Percentiles rank a stretch among this genome's conserved stretches.
Evolutionary conservation across 768 basidiomycete species (phyloP).

Genomic region (Cantharellus anzutake): DNA sequence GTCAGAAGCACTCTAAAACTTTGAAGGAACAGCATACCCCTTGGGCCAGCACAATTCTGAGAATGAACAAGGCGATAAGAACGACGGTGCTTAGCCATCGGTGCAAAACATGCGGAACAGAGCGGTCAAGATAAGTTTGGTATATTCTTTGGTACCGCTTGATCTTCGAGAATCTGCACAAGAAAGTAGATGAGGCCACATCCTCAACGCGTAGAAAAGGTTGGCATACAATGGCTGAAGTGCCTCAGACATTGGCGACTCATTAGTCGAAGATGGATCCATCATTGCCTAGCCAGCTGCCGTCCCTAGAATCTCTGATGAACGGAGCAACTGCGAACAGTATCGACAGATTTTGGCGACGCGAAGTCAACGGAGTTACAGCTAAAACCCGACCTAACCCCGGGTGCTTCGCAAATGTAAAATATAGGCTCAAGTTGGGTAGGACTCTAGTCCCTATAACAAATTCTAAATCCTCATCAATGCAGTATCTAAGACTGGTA

Average conservation of each 20-base stretch:
- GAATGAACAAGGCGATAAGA: constrained; percentile 52
- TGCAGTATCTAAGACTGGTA: no score
- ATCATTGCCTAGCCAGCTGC: no score
- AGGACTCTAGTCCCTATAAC: no score
- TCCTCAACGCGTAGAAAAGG: not conserved
- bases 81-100: constrained; percentile 71
- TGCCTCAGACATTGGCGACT: not conserved
- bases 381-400: no score
- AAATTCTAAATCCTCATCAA: no score
- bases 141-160: constrained; percentile 34
- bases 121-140: constrained; percentile 76
- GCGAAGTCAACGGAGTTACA: no score
- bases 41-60: constrained; percentile 75
- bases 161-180: constrained; percentile 1
- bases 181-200: not conserved
- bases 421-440: no score
- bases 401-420: no score
- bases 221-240: not conserved
- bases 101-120: constrained; percentile 77
- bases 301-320: no score
- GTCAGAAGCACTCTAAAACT: constrained; percentile 8
- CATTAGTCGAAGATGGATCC: not conserved
- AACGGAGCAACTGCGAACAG: no score
- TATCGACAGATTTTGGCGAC: no score
- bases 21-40: constrained; percentile 39